Conservation (phyloP, 106 monocot species). For the Platanthera zijinensis region DNA sequence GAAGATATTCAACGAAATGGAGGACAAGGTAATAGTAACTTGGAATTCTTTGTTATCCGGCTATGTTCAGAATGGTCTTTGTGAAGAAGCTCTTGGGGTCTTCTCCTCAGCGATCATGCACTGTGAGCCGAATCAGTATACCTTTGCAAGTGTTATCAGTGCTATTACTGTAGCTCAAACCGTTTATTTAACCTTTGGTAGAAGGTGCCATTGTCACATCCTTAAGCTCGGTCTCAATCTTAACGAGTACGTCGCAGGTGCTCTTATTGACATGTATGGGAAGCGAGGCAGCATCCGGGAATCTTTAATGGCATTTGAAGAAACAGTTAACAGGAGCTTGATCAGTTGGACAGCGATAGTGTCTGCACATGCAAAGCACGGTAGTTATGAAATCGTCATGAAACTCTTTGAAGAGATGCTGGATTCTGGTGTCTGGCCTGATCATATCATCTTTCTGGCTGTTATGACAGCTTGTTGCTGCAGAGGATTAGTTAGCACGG, state of each 20-base stretch:
- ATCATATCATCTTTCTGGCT: slow-evolving; percentile 55
- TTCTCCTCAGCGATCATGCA: slow-evolving; percentile 43
- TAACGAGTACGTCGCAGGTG: slow-evolving; percentile 47
- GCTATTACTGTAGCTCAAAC: slow-evolving; percentile 47
- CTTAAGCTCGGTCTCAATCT: slow-evolving; percentile 49
- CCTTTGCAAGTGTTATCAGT: slow-evolving; percentile 70
- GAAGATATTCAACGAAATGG: slow-evolving; percentile 58
- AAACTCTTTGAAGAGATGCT: slow-evolving; percentile 50
- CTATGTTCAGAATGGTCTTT: slow-evolving; percentile 51
- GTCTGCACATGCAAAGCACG: slow-evolving; percentile 64
- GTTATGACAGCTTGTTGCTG: slow-evolving; percentile 71
- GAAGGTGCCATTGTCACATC: slow-evolving; percentile 43
- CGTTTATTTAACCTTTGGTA: slow-evolving; percentile 42
- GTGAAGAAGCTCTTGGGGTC: slow-evolving; percentile 38
- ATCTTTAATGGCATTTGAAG: slow-evolving; percentile 33
- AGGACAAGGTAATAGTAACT: slow-evolving; percentile 27
- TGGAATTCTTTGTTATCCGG: slow-evolving; percentile 81
- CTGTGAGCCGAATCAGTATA: slow-evolving; percentile 57
- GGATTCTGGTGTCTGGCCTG: slow-evolving; percentile 33
- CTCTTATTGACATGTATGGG: slow-evolving; percentile 67
- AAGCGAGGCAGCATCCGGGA: slow-evolving; percentile 51
- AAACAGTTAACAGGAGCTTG: slow-evolving; percentile 28
- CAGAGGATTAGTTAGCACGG: slow-evolving; percentile 55
- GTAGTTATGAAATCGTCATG: slow-evolving; percentile 46
- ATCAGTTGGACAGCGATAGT: slow-evolving; percentile 79